Evolutionary conservation across 2,329 filamentous ascomycete species (phyloP), one percentile per base, ranked within the genome.

Genomic region (Phaeosphaeria sp.): DNA sequence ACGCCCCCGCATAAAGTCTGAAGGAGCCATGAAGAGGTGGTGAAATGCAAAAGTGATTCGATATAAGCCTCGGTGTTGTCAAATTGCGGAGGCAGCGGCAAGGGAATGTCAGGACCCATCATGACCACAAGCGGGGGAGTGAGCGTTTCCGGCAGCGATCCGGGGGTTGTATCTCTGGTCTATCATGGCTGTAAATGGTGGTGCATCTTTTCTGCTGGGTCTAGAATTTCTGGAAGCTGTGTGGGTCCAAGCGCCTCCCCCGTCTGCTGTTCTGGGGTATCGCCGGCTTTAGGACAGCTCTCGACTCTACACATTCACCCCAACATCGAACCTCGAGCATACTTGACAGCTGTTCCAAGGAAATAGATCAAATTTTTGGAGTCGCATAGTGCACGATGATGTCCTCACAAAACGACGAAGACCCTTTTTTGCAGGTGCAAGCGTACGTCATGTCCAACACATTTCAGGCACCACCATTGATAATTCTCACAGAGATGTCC

Each of bases 1-100:
- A 98, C 91, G n/a, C 94, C 93, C 53, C 95, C 95, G 73, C 93
- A 97, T n/a, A 99, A 84, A 24, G 91, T 92, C 64, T 92, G 90
- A 67, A 97, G 93, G 1, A 92, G 82, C 53, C 89, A 86, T 46
- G 90, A 91, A 2, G 87, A 88, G 6, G 88, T 88, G 1, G 89
- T 86, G 69, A 98, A 97, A 20, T 87, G 75, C 24, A 98, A 83
- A 13, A 98, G 85, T 18, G 88, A 88, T 24, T 91, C 83, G 49
- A 97, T 85, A 76, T 97, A 99, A 52, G 88, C 85, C 48, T 97
- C 91, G 6, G 87, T 80, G 45, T 86, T 87, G 39, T 81, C 74
- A 81, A 94, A 97, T 68, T 87, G 86, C 50, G 87, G 83, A 33
- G 86, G 83, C 71, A 91, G 86, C 1, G 93, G 93, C 22, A 97